Evolutionary conservation across 306 rosid genomes (phyloP), one percentile per base, ranked within the genome.

Genomic region (Dalbergia cultrata): DNA sequence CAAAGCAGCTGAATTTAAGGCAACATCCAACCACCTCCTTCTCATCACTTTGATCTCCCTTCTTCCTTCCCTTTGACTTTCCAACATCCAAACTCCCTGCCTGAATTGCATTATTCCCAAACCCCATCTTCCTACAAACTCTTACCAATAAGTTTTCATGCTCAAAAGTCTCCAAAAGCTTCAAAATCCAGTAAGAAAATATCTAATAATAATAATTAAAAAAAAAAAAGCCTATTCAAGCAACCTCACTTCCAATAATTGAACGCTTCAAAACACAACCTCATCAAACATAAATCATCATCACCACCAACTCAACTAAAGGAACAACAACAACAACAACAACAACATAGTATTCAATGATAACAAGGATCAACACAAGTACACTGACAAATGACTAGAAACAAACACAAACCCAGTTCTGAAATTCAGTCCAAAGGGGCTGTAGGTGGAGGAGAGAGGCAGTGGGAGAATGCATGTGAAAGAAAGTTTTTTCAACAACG

Each of bases 11-110:
- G 71, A 90, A 83, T 87, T 70, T 88, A 86, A 70, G 80, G 92
- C 97, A 93, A 82, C 99, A 95, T 4, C 97, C 90, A 82, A 86
- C 80, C 72, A 83, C 89, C 75, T 78, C 87, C 77, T 81, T 88
- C 63, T 45, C 83, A 83, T 73, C 88, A 59, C 75, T 87, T 13
- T 79, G 88, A 63, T 73, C 87, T 60, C 67, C 86, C 87, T 87
- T 87, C 85, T 61, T 89, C 83, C 41, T 83, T 41, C 65, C 90
- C 84, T 83, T 86, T 75, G 91, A 78, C 85, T 92, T 90, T 16
- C 64, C 88, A 76, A 72, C 90, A 72, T 81, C 91, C 88, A 90
- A 90, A 85, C 87, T 84, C 84, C 89, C 93, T 14, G 85, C 90
- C 75, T 89, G 82, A 76, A 87, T 83, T 77, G 85, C 90, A 90